Evolutionary conservation across 148 eudicot species (phyloP), one percentile per base, ranked within the genome.

Genomic region (Hydrangea macrophylla): DNA sequence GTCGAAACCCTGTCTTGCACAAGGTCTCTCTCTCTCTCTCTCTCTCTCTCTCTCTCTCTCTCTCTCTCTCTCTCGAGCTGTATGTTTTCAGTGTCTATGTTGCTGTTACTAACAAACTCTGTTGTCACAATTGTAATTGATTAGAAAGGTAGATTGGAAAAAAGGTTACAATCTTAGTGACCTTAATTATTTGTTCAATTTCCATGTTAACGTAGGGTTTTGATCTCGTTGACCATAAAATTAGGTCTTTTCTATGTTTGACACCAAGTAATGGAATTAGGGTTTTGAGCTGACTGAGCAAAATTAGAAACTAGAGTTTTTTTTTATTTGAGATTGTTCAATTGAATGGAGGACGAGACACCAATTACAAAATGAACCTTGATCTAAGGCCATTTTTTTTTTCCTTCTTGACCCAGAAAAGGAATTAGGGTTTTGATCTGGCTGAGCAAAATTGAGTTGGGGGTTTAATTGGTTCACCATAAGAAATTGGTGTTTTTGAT

Each of bases 331-430:
- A 54, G n/a, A 37, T 54, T 65, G 37, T 58, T 62, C 11, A n/a
- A 35, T 65, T 60, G 54, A 50, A 92, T 92, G 97, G 88, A 73
- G 50, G 97, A 92, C 64, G 85, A 88, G 65, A 81, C 65, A 24
- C 79, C 79, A 2, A 75, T 70, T 72, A 53, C 77, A n/a, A n/a
- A 67, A 88, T 89, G 95, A 85, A 92, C 76, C 88, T 92, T 44
- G 97, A 92, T 80, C 81, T 92, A 78, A 92, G n/a, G n/a, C n/a
- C n/a, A n/a, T n/a, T n/a, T n/a, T n/a, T n/a, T n/a, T n/a, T n/a
- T n/a, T n/a, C n/a, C n/a, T n/a, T n/a, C n/a, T 48, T 1, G 6
- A 48, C 53, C 53, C 48, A 42, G 17, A 5, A 15, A 18, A 11
- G 53, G n/a, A 56, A 26, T 24, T 58, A 17, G 62, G 62, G 39